Evolutionary conservation across 2,329 filamentous ascomycete species (phyloP).

Genomic region (Macrophomina phaseolina): DNA sequence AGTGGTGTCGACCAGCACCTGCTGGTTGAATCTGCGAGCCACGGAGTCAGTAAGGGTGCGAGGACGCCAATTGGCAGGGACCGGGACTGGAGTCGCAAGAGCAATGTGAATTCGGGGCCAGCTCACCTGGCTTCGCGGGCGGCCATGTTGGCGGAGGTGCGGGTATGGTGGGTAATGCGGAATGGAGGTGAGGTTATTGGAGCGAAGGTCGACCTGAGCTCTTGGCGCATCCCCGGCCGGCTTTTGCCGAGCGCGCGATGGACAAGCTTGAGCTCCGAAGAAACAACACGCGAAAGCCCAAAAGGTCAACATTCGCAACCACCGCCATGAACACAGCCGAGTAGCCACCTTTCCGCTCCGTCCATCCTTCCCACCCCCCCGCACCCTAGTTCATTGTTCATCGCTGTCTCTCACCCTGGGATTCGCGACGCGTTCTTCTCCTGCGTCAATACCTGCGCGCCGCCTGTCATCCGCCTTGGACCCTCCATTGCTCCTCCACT

Average conservation of each 20-base stretch:
- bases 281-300: conserved; percentile 19
- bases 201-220: conserved; percentile 21
- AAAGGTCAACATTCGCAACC: not conserved
- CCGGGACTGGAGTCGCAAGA: not conserved
- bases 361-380: not conserved
- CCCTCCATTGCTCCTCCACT: conserved; percentile 4
- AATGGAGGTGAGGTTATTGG: conserved; percentile 28
- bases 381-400: not conserved
- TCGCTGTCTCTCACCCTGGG: not conserved
- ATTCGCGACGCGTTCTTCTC: not conserved
- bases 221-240: conserved; percentile 11
- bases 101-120: conserved; percentile 22
- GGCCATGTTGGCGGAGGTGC: conserved; percentile 59
- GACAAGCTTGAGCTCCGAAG: conserved; percentile 12
- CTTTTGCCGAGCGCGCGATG: conserved; percentile 11
- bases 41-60: conserved; percentile 20
- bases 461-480: not conserved
- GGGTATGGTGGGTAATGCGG: conserved; percentile 25
- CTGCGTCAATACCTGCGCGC: not conserved
- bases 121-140: conserved; percentile 64
- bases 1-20: conserved; percentile 92
- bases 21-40: conserved; percentile 82
- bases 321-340: conserved; percentile 2
- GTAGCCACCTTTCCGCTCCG: not conserved
- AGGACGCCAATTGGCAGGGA: conserved; percentile 32